Percentiles rank a stretch among this genome's conserved stretches.
Conservation (phyloP, 495 filamentous ascomycete genomes). For the Cenococcum geophilum region DNA sequence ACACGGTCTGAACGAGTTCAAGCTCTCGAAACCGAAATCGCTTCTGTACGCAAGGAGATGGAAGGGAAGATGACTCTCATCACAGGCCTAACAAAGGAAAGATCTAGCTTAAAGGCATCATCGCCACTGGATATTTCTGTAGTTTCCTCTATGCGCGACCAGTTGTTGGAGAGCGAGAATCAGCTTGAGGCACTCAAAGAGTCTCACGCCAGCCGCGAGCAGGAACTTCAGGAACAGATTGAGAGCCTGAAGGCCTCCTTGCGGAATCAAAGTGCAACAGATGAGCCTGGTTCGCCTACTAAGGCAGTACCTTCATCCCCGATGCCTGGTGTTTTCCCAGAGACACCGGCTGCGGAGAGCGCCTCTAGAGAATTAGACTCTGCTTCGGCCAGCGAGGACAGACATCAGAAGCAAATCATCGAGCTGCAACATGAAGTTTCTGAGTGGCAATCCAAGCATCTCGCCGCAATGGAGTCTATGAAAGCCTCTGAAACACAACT, state of each 20-base stretch:
- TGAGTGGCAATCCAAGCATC: conserved; percentile 70
- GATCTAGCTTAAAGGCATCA: conserved; percentile 74
- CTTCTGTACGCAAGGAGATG: conserved; percentile 86
- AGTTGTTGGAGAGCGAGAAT: conserved; percentile 77
- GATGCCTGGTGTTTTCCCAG: conserved; percentile 30
- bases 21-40: conserved; percentile 79
- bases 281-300: conserved; percentile 23
- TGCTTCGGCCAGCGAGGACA: conserved; percentile 20
- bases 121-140: conserved; percentile 90
- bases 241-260: conserved; percentile 54
- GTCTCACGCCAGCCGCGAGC: conserved; percentile 63
- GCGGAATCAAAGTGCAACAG: neutral
- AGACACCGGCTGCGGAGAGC: conserved; percentile 24
- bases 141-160: conserved; percentile 79
- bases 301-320: conserved; percentile 11
- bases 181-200: conserved; percentile 71
- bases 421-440: conserved; percentile 70
- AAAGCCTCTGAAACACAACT: conserved; percentile 68
- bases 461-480: conserved; percentile 62
- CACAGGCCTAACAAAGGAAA: conserved; percentile 83
- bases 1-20: conserved; percentile 80
- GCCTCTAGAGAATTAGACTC: conserved; percentile 32
- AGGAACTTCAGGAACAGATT: conserved; percentile 63
- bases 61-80: conserved; percentile 92
- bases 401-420: conserved; percentile 57